phyloP scores from a whole-genome alignment of 2,329 filamentous ascomycete species.

The Stromatinia cepivora region DNA sequence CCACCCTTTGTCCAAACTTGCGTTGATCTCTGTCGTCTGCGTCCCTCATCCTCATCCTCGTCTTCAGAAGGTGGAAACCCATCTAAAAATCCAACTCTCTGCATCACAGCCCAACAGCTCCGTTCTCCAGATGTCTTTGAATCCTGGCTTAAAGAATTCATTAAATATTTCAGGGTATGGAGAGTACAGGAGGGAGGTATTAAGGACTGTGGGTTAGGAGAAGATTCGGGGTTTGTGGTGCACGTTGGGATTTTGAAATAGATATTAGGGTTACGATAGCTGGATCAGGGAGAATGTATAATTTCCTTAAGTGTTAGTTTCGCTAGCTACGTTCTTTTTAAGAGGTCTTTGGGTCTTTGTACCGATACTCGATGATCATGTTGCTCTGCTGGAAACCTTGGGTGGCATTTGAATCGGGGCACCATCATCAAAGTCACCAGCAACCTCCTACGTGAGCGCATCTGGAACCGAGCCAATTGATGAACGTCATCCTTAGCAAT shows the following conservation, averaged over 20 bases:
- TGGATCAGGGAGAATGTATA: too few species aligned
- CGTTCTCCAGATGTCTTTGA: conserved; percentile 84
- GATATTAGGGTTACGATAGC: too few species aligned
- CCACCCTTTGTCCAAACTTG: conserved; percentile 80
- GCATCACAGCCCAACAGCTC: conserved; percentile 85
- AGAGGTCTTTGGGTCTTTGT: too few species aligned
- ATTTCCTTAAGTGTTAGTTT: too few species aligned
- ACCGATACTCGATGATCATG: too few species aligned
- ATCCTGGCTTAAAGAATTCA: conserved; percentile 72
- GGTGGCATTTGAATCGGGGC: too few species aligned
- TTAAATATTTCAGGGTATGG: conserved; percentile 70
- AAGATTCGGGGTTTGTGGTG: conserved; percentile 73
- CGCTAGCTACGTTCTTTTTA: too few species aligned
- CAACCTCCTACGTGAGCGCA: background rate
- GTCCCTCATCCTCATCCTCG: conserved; percentile 35
- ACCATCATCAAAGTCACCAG: background rate
- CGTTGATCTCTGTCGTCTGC: conserved; percentile 67
- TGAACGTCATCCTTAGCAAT: background rate
- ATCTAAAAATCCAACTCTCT: conserved; percentile 58
- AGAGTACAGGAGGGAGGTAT: conserved; percentile 50
- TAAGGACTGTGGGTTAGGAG: conserved; percentile 11
- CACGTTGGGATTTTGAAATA: conserved; percentile 69
- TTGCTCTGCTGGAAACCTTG: background rate
- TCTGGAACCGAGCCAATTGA: background rate
- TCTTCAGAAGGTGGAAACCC: conserved; percentile 19